Evolutionary conservation across 371 early-diverging fungal genomes (phyloP).

Genomic region (Mortierella sp.): DNA sequence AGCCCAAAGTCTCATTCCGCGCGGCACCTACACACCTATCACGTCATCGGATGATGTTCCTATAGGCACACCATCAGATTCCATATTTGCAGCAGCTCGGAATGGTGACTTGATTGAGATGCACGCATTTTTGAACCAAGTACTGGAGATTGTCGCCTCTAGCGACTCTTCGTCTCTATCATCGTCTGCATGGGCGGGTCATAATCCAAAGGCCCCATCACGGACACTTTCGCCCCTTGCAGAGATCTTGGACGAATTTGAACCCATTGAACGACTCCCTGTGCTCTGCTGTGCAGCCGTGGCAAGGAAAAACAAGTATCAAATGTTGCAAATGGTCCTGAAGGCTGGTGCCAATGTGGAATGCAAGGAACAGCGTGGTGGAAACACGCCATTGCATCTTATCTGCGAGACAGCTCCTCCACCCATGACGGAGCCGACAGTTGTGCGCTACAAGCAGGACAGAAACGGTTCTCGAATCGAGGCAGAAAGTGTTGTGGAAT

Average conservation of each 20-base stretch:
- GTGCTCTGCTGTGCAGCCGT: conserved; percentile 51
- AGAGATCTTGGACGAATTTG: conserved; percentile 36
- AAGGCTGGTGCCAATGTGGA: conserved; percentile 51
- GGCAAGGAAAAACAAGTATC: conserved; percentile 50
- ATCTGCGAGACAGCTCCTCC: conserved; percentile 48
- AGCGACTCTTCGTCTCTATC: conserved; percentile 12
- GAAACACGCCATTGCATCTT: conserved; percentile 45
- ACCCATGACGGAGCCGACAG: conserved; percentile 9
- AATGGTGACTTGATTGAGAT: conserved; percentile 41
- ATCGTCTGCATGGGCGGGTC: not conserved
- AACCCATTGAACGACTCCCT: conserved; percentile 38
- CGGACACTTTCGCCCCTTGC: not conserved
- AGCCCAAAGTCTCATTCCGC: conserved; percentile 12
- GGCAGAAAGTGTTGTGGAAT: conserved; percentile 5
- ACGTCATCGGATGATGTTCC: conserved; percentile 45
- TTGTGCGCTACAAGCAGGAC: conserved; percentile 16
- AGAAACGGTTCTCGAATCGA: not conserved
- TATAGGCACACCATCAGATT: conserved; percentile 16
- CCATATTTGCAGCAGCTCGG: conserved; percentile 34
- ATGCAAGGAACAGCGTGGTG: conserved; percentile 39
- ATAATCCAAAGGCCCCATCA: not conserved
- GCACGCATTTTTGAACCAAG: conserved; percentile 26
- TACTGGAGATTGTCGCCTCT: conserved; percentile 8
- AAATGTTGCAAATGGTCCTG: conserved; percentile 44
- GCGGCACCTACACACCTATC: conserved; percentile 37